These are phyloP conservation scores for Aspergillus saccharolyticus DNA, from an alignment of 495 filamentous ascomycete genomes.

Conservation along the genomic window DNA sequence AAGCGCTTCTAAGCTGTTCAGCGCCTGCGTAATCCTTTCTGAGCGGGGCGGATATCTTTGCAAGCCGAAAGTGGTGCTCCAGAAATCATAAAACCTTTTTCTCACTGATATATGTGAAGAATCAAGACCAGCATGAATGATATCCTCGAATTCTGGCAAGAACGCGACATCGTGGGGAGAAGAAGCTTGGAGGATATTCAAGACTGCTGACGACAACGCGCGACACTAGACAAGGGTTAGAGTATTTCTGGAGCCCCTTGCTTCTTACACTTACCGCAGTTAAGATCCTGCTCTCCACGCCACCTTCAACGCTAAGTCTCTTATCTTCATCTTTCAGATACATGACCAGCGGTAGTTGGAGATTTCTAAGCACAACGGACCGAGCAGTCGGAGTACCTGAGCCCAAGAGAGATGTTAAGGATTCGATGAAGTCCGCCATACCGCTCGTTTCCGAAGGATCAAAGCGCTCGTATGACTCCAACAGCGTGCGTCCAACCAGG, in stretches of 20 bases:
- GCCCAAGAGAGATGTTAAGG: constrained; percentile 35
- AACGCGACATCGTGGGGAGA: constrained; percentile 35
- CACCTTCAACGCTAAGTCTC: constrained; percentile 26
- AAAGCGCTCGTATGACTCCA: constrained; percentile 29
- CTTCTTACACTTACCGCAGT: constrained; percentile 33
- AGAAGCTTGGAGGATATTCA: constrained; percentile 33
- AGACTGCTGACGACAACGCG: constrained; percentile 30
- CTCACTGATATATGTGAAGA: constrained; percentile 49
- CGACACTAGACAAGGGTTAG: constrained; percentile 31
- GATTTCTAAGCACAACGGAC: constrained; percentile 26
- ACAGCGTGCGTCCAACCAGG: constrained; percentile 24
- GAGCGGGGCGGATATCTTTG: constrained; percentile 44
- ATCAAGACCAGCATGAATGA: constrained; percentile 54
- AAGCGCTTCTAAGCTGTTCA: constrained; percentile 42
- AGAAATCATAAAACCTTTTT: constrained; percentile 51
- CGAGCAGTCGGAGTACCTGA: constrained; percentile 30
- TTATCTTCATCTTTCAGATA: constrained; percentile 33
- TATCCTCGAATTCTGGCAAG: constrained; percentile 42
- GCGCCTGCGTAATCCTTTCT: constrained; percentile 36
- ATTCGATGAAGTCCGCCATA: constrained; percentile 36
- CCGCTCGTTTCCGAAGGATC: constrained; percentile 16
- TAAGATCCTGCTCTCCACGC: constrained; percentile 32
- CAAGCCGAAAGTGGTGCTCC: constrained; percentile 53
- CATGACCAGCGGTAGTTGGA: constrained; percentile 26
- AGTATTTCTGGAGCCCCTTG: neutral